These are phyloP conservation scores for Trichoderma parareesei DNA, from an alignment of 495 filamentous ascomycete species.

Conservation along the genomic window DNA sequence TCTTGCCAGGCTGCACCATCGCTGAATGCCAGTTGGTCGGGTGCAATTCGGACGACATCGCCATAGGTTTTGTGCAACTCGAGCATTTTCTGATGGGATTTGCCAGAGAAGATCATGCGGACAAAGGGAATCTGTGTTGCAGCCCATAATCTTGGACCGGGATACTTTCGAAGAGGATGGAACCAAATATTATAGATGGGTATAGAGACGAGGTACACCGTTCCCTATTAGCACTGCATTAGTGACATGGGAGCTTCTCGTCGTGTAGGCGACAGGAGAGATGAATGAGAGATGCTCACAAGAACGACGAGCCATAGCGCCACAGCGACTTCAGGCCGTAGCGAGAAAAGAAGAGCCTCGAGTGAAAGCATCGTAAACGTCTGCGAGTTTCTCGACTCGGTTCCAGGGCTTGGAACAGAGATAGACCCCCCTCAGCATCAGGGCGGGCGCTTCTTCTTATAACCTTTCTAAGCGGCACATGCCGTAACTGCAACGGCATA, in stretches of 20 bases:
- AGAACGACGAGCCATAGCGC: not conserved
- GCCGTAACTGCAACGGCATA: no score
- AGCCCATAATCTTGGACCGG: slow-evolving; percentile 41
- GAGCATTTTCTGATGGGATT: slow-evolving; percentile 20
- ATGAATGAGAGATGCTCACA: not conserved
- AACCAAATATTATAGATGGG: slow-evolving; percentile 41
- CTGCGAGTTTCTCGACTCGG: no score
- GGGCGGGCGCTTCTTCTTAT: no score
- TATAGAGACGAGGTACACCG: not conserved
- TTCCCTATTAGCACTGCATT: not conserved
- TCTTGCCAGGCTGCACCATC: slow-evolving; percentile 46
- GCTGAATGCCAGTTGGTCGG: slow-evolving; percentile 48
- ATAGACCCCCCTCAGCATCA: no score
- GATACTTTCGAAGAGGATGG: slow-evolving; percentile 43
- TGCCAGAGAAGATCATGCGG: slow-evolving; percentile 17
- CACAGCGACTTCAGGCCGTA: not conserved
- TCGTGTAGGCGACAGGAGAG: not conserved
- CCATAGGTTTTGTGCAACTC: slow-evolving; percentile 44
- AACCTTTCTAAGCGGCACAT: no score
- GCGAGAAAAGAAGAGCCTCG: not conserved
- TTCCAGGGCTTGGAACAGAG: no score
- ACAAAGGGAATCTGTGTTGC: slow-evolving; percentile 32
- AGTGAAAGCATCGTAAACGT: no score
- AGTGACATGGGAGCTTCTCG: not conserved
- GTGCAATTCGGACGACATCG: slow-evolving; percentile 46